Base-by-base conservation (phyloP, 2,329 filamentous ascomycete genomes). In the Aspergillus bombycis region DNA sequence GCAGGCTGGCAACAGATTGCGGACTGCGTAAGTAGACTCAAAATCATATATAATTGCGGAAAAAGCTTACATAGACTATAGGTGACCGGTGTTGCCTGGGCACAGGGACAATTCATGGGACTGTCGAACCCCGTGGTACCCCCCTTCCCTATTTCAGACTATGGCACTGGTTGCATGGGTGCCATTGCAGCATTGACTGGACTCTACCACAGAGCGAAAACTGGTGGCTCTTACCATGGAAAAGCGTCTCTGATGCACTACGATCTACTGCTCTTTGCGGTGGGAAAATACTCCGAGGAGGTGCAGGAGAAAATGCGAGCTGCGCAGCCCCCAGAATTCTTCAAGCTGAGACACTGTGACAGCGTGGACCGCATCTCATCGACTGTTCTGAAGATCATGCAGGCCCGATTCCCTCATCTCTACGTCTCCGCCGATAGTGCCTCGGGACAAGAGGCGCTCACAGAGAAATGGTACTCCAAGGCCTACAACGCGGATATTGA, bases 1-100 rank as follows among this genome's bases (percentile, higher is more conserved):
- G 84, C 88, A 2, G 89, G 89, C 8, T 91, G 89, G 89, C 89
- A 90, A 71, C 88, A 90, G 69, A 90, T 91, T 66, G 88, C 88
- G 19, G 89, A 91, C 71, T 89, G 84, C 64, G 87, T 82, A 73
- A 84, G 84, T 59, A 19, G 38, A 30, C 9, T 23, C 4, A 3
- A 30, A 41, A 8, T n/a, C 52, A 21, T n/a, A 53, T 10, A 26
- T 9, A 54, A 10, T 26, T 43, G 26, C 28, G 36, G 10, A 12
- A 34, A 34, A 56, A 32, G 12, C 57, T 60, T 58, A 43, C 61
- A 36, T 11, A 34, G 21, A n/a, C n/a, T n/a, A 66, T 71, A 79
- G 78, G 78, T 79, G 1, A 79, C 77, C 23, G 78, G 78, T 53
- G 65, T 79, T 19, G 77, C 78, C 9, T 80, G 78, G 78, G 78